Base-by-base conservation (phyloP, 768 basidiomycete genomes). In the Termitomyces sp. region DNA sequence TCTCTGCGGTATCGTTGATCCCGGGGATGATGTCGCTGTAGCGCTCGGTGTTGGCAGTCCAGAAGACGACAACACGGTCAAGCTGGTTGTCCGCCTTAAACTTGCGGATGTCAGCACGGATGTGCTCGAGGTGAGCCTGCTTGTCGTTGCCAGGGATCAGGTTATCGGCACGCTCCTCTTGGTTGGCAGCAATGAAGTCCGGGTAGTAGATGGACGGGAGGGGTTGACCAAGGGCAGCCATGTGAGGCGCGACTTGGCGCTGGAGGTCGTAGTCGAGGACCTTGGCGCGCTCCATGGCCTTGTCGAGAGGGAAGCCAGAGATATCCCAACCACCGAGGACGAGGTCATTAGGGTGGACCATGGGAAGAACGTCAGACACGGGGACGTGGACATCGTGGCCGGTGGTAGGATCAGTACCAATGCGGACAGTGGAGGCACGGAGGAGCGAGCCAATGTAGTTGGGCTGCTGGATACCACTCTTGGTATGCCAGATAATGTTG, bases 251-350 rank as follows among this genome's bases (percentile, higher is more conserved):
- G 64, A 98, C 88, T 75, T 98, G 96, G 70, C 94, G 91, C 79
- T 98, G 96, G 59, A 98, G 88, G 74, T 98, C 96, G 70, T 92
- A 98, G 72, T 96, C 93, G 57, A 98, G 86, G 59, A 98, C 97
- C 72, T 92, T 82, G 54, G 96, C 91, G 65, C 96, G 92, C 64
- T 83, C 79, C 95, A 98, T 97, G 15, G 97, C 94, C 75, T 89
- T 83, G 75, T 98, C 95, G 78, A 99, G 84, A 45, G 86, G 74
- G 42, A 86, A 46, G 46, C 88, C 84, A 46, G 95, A 97, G 70
- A 99, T 98, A 70, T 99, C 97, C 97, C 96, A 99, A 20, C 97
- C 96, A 53, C 97, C 94, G 64, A 98, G 85, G 66, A 97, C 92
- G 70, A 98, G 89, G 76, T 98, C 97, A 71, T 97, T 96, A 54